Base-by-base conservation (phyloP, 2,329 filamentous ascomycete species). In the Leptosphaerulina australis region DNA sequence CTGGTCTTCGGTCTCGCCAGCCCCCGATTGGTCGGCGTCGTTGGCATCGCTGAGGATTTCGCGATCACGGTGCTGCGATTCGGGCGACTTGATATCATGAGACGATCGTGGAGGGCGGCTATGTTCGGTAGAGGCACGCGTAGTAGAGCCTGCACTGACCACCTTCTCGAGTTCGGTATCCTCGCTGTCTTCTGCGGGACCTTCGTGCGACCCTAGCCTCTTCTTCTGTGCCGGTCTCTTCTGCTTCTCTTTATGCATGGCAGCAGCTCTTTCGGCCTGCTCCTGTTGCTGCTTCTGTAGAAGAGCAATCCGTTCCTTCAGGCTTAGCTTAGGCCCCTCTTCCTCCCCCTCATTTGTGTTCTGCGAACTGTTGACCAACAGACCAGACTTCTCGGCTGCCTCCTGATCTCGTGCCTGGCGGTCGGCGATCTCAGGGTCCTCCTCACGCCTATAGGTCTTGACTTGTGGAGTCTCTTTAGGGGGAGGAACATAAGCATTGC, bases 251-350 rank as follows among this genome's bases (percentile, higher is more conserved):
- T 95, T 95, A 47, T 81, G 81, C 12, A 87, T 84, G 6, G 89
- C 88, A 74, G 92, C 88, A 5, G 93, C 88, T 43, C 92, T 82
- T 56, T 88, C 82, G 4, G 92, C 90, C 69, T 94, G 90, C 68
- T 97, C 94, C 69, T 90, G 79, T 73, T 99, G 94, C 71, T 97
- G 91, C 69, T 90, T 93, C 72, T 99, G 94, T 12, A 99, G 79
- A 43, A 96, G 78, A 21, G 94, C 94, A 75, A 99, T 97, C 55
- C 94, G 84, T 72, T 99, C 94, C 74, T 97, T 99, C 55, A 99
- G 74, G 61, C 90, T 97, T 47, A 91, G 89, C 74, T 97, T 97
- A 1, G 93, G 92, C 33, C 95, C 90, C 46, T 94, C 90, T 4
- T 78, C 83, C 12, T 80, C 84, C 31, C 79, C 81, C 3, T 79